Conservation (phyloP, 2,329 filamentous ascomycete genomes). For the Aspergillus spinulosporus region DNA sequence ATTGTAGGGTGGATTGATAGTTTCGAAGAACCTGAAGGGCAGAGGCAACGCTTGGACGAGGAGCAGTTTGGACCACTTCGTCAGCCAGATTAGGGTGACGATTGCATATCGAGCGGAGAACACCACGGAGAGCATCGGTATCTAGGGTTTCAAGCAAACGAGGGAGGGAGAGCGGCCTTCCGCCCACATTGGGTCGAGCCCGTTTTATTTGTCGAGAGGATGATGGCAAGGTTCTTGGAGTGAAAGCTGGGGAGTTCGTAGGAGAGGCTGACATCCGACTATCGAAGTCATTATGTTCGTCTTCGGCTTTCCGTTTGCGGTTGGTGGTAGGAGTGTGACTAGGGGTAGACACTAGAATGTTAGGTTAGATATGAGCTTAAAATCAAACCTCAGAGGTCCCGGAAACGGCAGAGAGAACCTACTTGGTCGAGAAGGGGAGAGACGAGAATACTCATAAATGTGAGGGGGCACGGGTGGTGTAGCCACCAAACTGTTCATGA, state of each 20-base stretch:
- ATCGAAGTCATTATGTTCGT: slow-evolving; percentile 62
- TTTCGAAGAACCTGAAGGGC: slow-evolving; percentile 77
- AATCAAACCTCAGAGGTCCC: not conserved
- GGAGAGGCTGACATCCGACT: slow-evolving; percentile 93
- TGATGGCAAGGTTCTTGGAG: slow-evolving; percentile 66
- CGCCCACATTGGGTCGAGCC: slow-evolving; percentile 66
- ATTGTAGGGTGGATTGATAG: slow-evolving; percentile 76
- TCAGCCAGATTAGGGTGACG: slow-evolving; percentile 81
- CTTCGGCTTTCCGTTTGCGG: slow-evolving; percentile 86
- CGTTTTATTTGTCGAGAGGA: slow-evolving; percentile 69
- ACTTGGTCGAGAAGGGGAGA: slow-evolving; percentile 62
- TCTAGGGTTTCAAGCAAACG: slow-evolving; percentile 94
- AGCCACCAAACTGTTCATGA: slow-evolving; percentile 63
- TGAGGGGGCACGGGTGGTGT: slow-evolving; percentile 63
- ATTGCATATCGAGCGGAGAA: slow-evolving; percentile 90
- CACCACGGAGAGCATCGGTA: slow-evolving; percentile 75
- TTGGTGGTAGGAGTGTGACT: slow-evolving; percentile 41
- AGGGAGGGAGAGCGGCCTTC: slow-evolving; percentile 64
- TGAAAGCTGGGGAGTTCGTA: slow-evolving; percentile 73
- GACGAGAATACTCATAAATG: slow-evolving; percentile 60
- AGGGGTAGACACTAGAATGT: slow-evolving; percentile 39
- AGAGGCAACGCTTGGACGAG: slow-evolving; percentile 79
- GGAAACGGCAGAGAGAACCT: slow-evolving; percentile 31
- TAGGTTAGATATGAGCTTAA: slow-evolving; percentile 21
- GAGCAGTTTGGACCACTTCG: slow-evolving; percentile 80